Base-by-base conservation (phyloP, 345 rosid species). In the Cardamine occulta region DNA sequence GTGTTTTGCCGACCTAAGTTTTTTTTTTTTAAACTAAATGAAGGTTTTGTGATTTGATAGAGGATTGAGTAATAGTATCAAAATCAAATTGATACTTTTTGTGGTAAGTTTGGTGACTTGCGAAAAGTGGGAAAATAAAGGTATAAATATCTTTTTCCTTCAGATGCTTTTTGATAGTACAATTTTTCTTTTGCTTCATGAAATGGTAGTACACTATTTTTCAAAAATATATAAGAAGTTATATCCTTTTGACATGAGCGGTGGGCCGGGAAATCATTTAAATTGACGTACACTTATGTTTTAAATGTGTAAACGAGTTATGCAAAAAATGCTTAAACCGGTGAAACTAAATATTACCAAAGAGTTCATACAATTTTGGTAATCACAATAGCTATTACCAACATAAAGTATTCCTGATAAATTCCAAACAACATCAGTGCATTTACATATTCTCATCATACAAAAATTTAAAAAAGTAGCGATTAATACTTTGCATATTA, bases 161-260 rank as follows among this genome's bases (percentile, higher is more conserved):
- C 13, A 31, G 40, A 15, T 53, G n/a, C 24, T 59, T 73, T 37
- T 64, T 18, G 47, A 11, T 44, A 54, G 77, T 73, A 63, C 70
- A 73, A 3, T 28, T 73, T 63, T 2, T 0, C 4, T 12, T 62
- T 49, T 62, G 0, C 44, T 13, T 72, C n/a, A 52, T 40, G 68
- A 52, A 39, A 26, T 72, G 45, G 56, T 63, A 42, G 54, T 53
- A 63, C 76, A 42, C 8, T 59, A 26, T 40, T 45, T 42, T 29
- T 23, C 45, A 18, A 18, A 70, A 17, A 7, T 32, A 1, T 32
- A 6, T 1, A 11, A 26, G 7, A 37, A 67, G 2, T n/a, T 28
- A n/a, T 63, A 4, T 40, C 0, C 8, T 14, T 40, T 40, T 15
- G 23, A 42, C 5, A 4, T 40, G 23, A 42, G 52, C 23, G 21